Evolutionary conservation across 805 yeast genomes (phyloP).

Genomic region (Yamadazyma sp.): DNA sequence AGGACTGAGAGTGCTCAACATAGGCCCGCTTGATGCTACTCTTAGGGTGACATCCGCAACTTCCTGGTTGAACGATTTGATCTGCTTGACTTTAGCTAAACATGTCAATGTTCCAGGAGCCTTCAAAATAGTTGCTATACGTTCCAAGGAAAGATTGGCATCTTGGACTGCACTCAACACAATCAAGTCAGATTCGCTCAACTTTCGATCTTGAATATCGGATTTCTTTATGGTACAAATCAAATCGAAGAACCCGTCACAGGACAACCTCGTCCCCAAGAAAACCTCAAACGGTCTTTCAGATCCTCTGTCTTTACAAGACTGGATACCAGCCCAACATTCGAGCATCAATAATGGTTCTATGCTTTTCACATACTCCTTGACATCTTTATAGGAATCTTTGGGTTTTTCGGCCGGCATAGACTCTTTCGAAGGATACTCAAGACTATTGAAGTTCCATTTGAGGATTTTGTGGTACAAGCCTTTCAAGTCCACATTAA

Average conservation of each 20-base stretch:
- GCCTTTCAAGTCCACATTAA: constrained; percentile 76
- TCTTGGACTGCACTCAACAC: constrained; percentile 28
- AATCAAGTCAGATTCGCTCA: constrained; percentile 76
- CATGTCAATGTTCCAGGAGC: constrained; percentile 49
- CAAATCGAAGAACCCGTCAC: constrained; percentile 86
- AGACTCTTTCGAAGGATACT: constrained; percentile 47
- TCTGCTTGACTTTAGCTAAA: constrained; percentile 75
- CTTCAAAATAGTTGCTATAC: constrained; percentile 26
- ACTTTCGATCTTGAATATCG: constrained; percentile 48
- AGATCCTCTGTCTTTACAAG: constrained; percentile 64
- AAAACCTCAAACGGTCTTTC: constrained; percentile 62
- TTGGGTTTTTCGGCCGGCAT: constrained; percentile 41
- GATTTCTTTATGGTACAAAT: constrained; percentile 66
- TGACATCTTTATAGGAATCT: constrained; percentile 48
- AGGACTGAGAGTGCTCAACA: constrained; percentile 59
- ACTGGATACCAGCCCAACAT: constrained; percentile 88
- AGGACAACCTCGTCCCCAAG: constrained; percentile 77
- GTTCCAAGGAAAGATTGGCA: constrained; percentile 16
- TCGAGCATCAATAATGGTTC: constrained; percentile 84
- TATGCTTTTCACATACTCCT: constrained; percentile 67
- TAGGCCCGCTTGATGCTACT: constrained; percentile 53
- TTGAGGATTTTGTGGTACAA: constrained; percentile 64
- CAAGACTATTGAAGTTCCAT: constrained; percentile 73
- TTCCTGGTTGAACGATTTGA: constrained; percentile 65
- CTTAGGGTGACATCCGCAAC: constrained; percentile 73